Evolutionary conservation across 306 rosid genomes (phyloP), one percentile per base, ranked within the genome.

Genomic region (Vicia villosa): DNA sequence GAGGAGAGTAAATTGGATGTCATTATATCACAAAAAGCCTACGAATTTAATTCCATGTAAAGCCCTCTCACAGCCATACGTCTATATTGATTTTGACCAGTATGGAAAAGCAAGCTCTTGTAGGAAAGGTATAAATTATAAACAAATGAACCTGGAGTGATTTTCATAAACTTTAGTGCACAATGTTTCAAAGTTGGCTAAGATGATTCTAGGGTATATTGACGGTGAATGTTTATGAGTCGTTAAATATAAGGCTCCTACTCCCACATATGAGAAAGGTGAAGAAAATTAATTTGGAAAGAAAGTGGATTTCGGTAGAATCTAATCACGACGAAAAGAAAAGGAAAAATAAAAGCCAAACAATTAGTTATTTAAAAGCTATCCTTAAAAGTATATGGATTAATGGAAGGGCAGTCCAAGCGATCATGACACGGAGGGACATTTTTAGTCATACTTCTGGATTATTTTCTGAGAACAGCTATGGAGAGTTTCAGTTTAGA

Each of bases 51-150:
- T 56, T 24, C 38, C 38, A 13, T 28, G 38, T 10, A 26, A 24
- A 24, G 19, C 10, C 17, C 17, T 14, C 40, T 56, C 10, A 2
- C 12, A 9, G 11, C 38, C 63, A 14, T 26, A 24, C 13, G 4
- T 54, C 36, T 24, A 54, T 54, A 16, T 54, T 54, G 20, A 22
- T 11, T 54, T 12, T 54, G 12, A 12, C 36, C n/a, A 54, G 1
- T 54, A 54, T 54, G 34, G 60, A 54, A 54, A 22, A 21, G 34
- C 60, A 22, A 32, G 32, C 60, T 54, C 60, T 54, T 54, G 56
- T 54, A 54, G 60, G 5, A 54, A 54, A 54, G 32, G 32, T 54
- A 54, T 21, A 21, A 52, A 11, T 16, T 11, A 52, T 52, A 52
- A 52, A 52, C 59, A 52, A 21, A 10, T 52, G 59, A 52, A 20